Conservation (phyloP, 768 basidiomycete genomes). For the Galerina marginata region DNA sequence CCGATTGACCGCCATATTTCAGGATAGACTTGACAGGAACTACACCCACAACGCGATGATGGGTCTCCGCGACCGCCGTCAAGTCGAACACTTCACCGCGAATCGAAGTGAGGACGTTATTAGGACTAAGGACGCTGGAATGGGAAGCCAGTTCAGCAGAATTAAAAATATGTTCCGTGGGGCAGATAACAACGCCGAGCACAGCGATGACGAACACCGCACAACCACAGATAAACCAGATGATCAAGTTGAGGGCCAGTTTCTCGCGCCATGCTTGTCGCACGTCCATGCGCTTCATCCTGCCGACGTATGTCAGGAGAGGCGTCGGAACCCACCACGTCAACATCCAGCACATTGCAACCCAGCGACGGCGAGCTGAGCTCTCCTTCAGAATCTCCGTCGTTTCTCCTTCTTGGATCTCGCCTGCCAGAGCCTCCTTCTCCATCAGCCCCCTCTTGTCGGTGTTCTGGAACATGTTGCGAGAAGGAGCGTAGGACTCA, state of each 20-base stretch:
- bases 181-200: constrained; percentile 89
- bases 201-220: constrained; percentile 93
- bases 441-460: constrained; percentile 75
- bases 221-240: constrained; percentile 91
- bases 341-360: constrained; percentile 82
- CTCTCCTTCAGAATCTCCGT: constrained; percentile 87
- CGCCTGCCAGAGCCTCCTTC: constrained; percentile 85
- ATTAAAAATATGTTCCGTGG: constrained; percentile 91
- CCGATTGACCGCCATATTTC: constrained; percentile 80
- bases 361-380: constrained; percentile 85
- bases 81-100: constrained; percentile 97
- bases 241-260: constrained; percentile 90
- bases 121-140: constrained; percentile 63
- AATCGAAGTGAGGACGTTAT: constrained; percentile 81
- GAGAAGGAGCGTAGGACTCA: constrained; percentile 91
- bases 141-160: constrained; percentile 76
- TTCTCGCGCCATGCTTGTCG: constrained; percentile 99
- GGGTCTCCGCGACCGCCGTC: constrained; percentile 65
- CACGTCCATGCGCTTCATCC: constrained; percentile 94
- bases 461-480: constrained; percentile 93
- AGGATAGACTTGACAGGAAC: constrained; percentile 77
- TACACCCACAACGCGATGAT: constrained; percentile 71
- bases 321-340: constrained; percentile 91
- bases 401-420: constrained; percentile 87
- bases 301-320: constrained; percentile 71